These are phyloP conservation scores for Xylaria hypoxylon DNA, from an alignment of 2,329 filamentous ascomycete species.

Conservation along the genomic window DNA sequence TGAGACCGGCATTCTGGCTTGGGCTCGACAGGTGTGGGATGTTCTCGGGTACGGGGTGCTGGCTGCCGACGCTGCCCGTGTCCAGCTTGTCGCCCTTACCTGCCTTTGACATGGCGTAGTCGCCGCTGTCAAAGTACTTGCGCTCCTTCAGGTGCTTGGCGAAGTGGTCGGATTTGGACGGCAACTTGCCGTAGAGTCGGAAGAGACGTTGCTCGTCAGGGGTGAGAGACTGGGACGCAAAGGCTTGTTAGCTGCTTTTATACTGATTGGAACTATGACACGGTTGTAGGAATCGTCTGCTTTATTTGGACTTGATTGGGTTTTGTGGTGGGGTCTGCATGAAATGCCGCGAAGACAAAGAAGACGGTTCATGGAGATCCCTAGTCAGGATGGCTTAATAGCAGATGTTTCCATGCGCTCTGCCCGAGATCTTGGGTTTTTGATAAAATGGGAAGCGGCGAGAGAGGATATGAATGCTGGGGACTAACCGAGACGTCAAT, in stretches of 20 bases:
- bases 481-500: constrained; percentile 89
- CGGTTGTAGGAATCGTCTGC: background rate
- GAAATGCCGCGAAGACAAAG: constrained; percentile 27
- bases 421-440: background rate
- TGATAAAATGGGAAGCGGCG: constrained; percentile 1
- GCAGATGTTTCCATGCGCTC: constrained; percentile 7
- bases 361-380: background rate
- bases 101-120: constrained; percentile 96
- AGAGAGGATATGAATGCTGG: constrained; percentile 28
- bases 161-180: constrained; percentile 93
- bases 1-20: constrained; percentile 57
- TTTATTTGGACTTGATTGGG: constrained; percentile 7
- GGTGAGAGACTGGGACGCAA: constrained; percentile 77
- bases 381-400: background rate
- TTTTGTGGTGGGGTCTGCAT: background rate
- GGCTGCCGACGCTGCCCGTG: constrained; percentile 90
- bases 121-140: constrained; percentile 97
- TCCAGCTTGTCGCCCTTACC: constrained; percentile 96
- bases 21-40: constrained; percentile 89
- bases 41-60: constrained; percentile 94
- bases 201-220: constrained; percentile 97
- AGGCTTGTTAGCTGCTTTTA: constrained; percentile 11
- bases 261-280: background rate
- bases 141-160: constrained; percentile 99
- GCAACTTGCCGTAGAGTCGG: constrained; percentile 97